phyloP scores from a whole-genome alignment of 352 stramenopile species.

The Phytophthora fragariae region DNA sequence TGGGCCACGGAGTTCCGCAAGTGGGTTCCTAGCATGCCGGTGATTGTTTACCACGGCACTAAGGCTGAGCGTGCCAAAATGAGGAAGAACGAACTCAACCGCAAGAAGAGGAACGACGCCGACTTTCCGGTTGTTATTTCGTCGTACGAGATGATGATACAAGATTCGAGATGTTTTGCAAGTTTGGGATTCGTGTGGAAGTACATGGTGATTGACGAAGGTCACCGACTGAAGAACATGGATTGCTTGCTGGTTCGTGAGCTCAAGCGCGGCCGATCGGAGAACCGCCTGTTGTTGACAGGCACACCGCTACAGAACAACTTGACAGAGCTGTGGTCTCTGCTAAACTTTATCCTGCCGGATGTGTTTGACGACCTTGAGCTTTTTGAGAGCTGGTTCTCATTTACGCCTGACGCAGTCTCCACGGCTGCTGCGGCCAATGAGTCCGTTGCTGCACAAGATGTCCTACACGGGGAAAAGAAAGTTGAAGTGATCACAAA shows the following conservation, averaged over 20 bases:
- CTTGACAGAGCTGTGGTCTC: slow-evolving; percentile 97
- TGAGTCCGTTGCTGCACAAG: slow-evolving; percentile 72
- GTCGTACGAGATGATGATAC: slow-evolving; percentile 90
- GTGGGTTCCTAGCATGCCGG: slow-evolving; percentile 92
- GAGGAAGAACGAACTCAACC: slow-evolving; percentile 57
- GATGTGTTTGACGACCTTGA: slow-evolving; percentile 98
- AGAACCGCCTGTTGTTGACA: slow-evolving; percentile 95
- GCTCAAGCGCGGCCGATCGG: slow-evolving; percentile 93
- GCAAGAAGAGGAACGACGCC: slow-evolving; percentile 56
- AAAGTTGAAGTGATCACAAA: slow-evolving; percentile 95
- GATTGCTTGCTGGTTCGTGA: slow-evolving; percentile 95
- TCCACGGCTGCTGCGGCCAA: slow-evolving; percentile 51
- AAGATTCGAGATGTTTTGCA: slow-evolving; percentile 71
- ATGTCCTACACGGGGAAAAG: slow-evolving; percentile 93
- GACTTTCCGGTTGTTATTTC: slow-evolving; percentile 91
- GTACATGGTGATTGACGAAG: slow-evolving; percentile 98
- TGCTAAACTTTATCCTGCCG: slow-evolving; percentile 98
- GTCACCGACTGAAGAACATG: slow-evolving; percentile 98
- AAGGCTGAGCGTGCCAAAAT: slow-evolving; percentile 55
- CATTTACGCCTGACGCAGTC: slow-evolving; percentile 93
- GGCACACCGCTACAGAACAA: slow-evolving; percentile 99
- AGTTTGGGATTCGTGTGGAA: slow-evolving; percentile 84
- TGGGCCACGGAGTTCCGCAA: slow-evolving; percentile 95
- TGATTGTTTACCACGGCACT: slow-evolving; percentile 97
- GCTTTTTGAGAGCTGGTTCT: slow-evolving; percentile 99